phyloP scores from a whole-genome alignment of 2,329 filamentous ascomycete genomes.

The Aspergillus sergii region DNA sequence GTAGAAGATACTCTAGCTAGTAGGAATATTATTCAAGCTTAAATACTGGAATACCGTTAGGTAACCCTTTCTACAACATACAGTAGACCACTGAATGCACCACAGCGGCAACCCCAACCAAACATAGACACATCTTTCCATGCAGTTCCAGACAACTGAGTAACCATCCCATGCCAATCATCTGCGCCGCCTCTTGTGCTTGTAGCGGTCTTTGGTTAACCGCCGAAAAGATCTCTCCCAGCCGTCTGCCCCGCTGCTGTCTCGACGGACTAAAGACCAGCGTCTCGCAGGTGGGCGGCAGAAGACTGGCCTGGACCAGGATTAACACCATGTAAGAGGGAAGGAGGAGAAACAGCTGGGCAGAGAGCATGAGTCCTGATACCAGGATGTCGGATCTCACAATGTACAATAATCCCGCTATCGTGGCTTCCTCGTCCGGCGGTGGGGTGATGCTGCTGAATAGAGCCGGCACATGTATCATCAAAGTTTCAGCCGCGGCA shows the following conservation, averaged over 20 bases:
- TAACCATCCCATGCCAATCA: conserved; percentile 1
- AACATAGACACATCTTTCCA: conserved; percentile 12
- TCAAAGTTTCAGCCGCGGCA: not conserved
- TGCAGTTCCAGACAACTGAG: conserved; percentile 8
- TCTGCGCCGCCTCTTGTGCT: not conserved
- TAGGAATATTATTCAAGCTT: too few species aligned
- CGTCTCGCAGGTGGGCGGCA: conserved; percentile 4
- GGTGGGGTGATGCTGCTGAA: not conserved
- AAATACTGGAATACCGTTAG: too few species aligned
- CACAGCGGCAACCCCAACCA: not conserved
- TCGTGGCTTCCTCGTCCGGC: not conserved
- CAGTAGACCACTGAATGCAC: not conserved
- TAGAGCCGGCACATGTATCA: not conserved
- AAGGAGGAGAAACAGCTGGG: conserved; percentile 3
- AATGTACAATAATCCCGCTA: not conserved
- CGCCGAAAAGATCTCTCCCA: conserved; percentile 2
- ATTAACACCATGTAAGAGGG: conserved; percentile 6
- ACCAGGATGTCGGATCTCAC: conserved; percentile 2
- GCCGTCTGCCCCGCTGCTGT: not conserved
- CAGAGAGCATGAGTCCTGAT: not conserved
- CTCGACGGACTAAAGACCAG: not conserved
- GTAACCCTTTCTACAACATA: too few species aligned
- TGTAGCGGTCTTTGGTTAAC: not conserved
- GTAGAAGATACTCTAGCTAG: too few species aligned
- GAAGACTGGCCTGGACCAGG: not conserved